Base-by-base conservation (phyloP, 2,329 filamentous ascomycete species). In the Chrysoporthe cubensis region DNA sequence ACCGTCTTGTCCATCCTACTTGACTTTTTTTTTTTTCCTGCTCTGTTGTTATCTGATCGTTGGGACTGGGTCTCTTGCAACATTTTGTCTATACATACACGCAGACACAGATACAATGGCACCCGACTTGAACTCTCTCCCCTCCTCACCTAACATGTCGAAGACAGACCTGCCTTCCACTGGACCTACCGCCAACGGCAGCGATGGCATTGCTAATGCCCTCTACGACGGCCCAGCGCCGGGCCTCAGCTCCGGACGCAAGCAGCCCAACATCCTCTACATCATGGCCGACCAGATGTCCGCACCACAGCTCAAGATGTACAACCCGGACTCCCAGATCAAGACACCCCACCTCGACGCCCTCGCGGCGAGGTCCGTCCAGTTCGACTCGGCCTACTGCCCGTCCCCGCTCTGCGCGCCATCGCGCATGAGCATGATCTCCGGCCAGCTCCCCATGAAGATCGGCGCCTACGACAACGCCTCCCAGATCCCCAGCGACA, bases 241-340 rank as follows among this genome's bases (percentile, higher is more conserved):
- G 32, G 58, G 62, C 44, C 60, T 68, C 62, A 65, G 65, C 62
- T 62, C 60, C 40, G 66, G 68, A 37, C 56, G 60, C 48, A 67
- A 69, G 62, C 68, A 65, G 77, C 91, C 91, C 70, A 94, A 94
- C 79, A 92, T 95, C 73, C 84, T 94, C 59, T 97, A 96, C 84
- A 96, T 97, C 82, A 97, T 97, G 94, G 94, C 94, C 65, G 94
- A 97, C 80, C 94, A 97, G 82, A 88, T 97, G 78, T 92, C 94
- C 21, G 94, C 94, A 40, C 94, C 94, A 21, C 87, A 94, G 73
- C 88, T 97, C 73, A 95, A 94, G 82, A 95, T 97, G 83, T 94
- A 97, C 83, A 94, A 97, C 79, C 87, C 90, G 58, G 84, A 91
- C 64, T 97, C 94, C 1, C 91, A 92, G 77, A 97, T 97, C 85